These are phyloP conservation scores for Cryphonectria carpinicola DNA, from an alignment of 2,329 filamentous ascomycete species.

Conservation along the genomic window DNA sequence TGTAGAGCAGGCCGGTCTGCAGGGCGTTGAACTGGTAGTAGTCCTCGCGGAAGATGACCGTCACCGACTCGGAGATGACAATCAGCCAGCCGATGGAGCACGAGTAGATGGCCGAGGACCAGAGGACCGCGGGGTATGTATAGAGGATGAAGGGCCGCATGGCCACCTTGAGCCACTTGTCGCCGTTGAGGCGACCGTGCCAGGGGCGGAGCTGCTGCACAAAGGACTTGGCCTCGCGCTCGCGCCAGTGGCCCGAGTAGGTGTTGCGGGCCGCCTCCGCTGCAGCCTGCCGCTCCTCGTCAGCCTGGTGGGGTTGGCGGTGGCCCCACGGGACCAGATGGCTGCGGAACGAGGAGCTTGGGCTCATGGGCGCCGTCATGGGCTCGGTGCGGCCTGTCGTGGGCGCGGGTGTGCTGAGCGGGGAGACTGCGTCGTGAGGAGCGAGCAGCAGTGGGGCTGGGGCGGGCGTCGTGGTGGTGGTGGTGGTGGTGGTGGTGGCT, in stretches of 20 bases:
- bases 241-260: constrained; percentile 74
- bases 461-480: background rate
- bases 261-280: constrained; percentile 43
- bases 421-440: background rate
- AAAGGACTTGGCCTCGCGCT: constrained; percentile 72
- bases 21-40: constrained; percentile 82
- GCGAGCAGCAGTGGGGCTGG: background rate
- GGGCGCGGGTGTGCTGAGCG: constrained; percentile 6
- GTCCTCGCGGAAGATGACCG: constrained; percentile 74
- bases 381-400: constrained; percentile 11
- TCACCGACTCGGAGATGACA: constrained; percentile 86
- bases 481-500: too few relatives aligned
- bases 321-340: constrained; percentile 20
- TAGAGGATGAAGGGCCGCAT: constrained; percentile 83
- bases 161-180: constrained; percentile 80
- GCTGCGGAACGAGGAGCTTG: constrained; percentile 22
- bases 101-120: constrained; percentile 83
- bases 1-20: constrained; percentile 82
- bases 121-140: constrained; percentile 85
- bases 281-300: constrained; percentile 48
- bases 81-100: constrained; percentile 95
- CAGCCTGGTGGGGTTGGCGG: constrained; percentile 35
- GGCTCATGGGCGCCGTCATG: constrained; percentile 19
- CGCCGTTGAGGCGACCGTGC: constrained; percentile 76
- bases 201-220: constrained; percentile 73